A percentile compares a stretch with the other conserved stretches of the same genome.
These are phyloP conservation scores for Bruguiera sexangula DNA, from an alignment of 345 rosid species.

Conservation along the genomic window DNA sequence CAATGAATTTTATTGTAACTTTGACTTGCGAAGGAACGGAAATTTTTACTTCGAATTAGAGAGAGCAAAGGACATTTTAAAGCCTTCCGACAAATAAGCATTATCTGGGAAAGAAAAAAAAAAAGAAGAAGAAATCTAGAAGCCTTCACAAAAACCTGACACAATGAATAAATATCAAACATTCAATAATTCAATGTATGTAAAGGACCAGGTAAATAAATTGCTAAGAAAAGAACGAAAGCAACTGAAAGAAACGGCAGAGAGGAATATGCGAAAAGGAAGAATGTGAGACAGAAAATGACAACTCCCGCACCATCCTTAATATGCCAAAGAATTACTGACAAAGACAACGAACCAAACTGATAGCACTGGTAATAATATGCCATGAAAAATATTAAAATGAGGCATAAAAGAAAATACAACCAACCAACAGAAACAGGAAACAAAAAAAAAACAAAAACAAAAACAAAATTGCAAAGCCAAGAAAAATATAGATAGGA, in stretches of 20 bases:
- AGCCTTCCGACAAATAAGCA: not conserved
- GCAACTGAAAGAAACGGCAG: no score
- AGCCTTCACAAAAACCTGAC: not conserved
- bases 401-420: not conserved
- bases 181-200: not conserved
- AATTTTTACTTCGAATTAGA: no score
- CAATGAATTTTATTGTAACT: no score
- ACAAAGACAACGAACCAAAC: no score
- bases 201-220: not conserved
- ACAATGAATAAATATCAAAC: not conserved
- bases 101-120: no score
- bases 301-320: no score
- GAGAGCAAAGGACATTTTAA: not conserved
- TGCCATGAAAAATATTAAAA: no score
- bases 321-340: no score
- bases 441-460: not conserved
- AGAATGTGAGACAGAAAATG: no score
- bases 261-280: no score
- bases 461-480: not conserved
- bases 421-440: not conserved
- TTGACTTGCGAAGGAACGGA: no score
- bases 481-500: not conserved
- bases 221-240: not conserved
- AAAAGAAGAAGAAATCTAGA: not conserved
- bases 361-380: no score